These are phyloP conservation scores for Serpula lacrymans DNA, from an alignment of 768 basidiomycete genomes.

Conservation along the genomic window DNA sequence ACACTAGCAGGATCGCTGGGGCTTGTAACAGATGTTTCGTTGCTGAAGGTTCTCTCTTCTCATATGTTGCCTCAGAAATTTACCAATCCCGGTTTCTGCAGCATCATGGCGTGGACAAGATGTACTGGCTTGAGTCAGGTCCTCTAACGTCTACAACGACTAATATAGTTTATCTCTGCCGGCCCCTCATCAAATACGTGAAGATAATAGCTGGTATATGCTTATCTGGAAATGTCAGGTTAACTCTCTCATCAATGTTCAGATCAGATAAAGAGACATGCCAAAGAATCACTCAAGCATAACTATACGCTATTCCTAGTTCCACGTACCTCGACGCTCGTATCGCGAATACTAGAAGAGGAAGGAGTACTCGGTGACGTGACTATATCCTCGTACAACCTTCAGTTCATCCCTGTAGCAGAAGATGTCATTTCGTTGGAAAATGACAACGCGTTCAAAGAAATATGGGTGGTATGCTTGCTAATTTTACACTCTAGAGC, in stretches of 20 bases:
- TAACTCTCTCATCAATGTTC: constrained; percentile 5
- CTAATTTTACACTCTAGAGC: neutral
- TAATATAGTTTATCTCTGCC: constrained; percentile 90
- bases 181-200: constrained; percentile 80
- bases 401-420: constrained; percentile 92
- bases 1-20: constrained; percentile 88
- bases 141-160: constrained; percentile 78
- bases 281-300: constrained; percentile 68
- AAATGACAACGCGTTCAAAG: constrained; percentile 78
- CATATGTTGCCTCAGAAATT: neutral
- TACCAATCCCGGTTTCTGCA: constrained; percentile 27
- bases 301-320: constrained; percentile 86
- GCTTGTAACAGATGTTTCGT: constrained; percentile 89
- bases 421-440: constrained; percentile 93
- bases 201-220: constrained; percentile 91
- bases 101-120: constrained; percentile 99
- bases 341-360: constrained; percentile 85
- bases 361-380: constrained; percentile 98
- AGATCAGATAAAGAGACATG: constrained; percentile 92
- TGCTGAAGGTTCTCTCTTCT: constrained; percentile 69
- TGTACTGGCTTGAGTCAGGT: constrained; percentile 98
- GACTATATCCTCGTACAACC: constrained; percentile 78
- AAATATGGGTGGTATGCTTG: constrained; percentile 77
- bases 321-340: constrained; percentile 83
- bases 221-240: constrained; percentile 14